These are phyloP conservation scores for Pezicula carpinea DNA, from an alignment of 2,329 filamentous ascomycete genomes.

Conservation along the genomic window DNA sequence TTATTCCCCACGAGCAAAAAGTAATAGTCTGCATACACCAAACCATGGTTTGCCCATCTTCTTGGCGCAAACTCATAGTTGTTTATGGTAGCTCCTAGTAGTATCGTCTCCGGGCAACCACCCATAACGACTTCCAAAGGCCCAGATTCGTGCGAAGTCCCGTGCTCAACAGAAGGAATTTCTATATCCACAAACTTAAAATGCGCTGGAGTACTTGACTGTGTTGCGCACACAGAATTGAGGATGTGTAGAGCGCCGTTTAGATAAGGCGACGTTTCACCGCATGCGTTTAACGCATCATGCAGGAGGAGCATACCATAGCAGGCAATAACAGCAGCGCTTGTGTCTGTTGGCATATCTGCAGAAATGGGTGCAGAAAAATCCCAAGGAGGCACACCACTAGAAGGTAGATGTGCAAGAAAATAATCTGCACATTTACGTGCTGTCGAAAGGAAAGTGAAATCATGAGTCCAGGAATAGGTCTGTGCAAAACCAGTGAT, in stretches of 20 bases:
- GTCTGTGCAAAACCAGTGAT: slow-evolving; percentile 43
- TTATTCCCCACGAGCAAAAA: slow-evolving; percentile 42
- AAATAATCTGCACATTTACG: slow-evolving; percentile 41
- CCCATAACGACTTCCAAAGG: slow-evolving; percentile 20
- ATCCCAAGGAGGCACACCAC: slow-evolving; percentile 43
- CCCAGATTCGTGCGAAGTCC: slow-evolving; percentile 8
- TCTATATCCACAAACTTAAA: slow-evolving; percentile 7
- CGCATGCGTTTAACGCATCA: slow-evolving; percentile 12
- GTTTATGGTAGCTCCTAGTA: slow-evolving; percentile 42
- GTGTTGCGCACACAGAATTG: slow-evolving; percentile 17
- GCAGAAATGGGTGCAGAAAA: slow-evolving; percentile 35
- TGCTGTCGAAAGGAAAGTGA: slow-evolving; percentile 37
- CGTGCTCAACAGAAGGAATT: slow-evolving; percentile 23
- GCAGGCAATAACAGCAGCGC: slow-evolving; percentile 33
- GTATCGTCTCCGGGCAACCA: slow-evolving; percentile 35
- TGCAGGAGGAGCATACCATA: slow-evolving; percentile 36
- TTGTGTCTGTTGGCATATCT: slow-evolving; percentile 31
- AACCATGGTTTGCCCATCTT: slow-evolving; percentile 39
- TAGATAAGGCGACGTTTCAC: slow-evolving; percentile 24
- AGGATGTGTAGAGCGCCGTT: slow-evolving; percentile 24
- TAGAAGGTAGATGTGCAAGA: slow-evolving; percentile 31
- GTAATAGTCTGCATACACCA: slow-evolving; percentile 47
- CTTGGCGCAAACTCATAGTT: slow-evolving; percentile 40
- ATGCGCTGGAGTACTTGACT: slow-evolving; percentile 23
- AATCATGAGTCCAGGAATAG: slow-evolving; percentile 40